phyloP scores from a whole-genome alignment of 2,329 filamentous ascomycete species.

The Colletotrichum viniferum region DNA sequence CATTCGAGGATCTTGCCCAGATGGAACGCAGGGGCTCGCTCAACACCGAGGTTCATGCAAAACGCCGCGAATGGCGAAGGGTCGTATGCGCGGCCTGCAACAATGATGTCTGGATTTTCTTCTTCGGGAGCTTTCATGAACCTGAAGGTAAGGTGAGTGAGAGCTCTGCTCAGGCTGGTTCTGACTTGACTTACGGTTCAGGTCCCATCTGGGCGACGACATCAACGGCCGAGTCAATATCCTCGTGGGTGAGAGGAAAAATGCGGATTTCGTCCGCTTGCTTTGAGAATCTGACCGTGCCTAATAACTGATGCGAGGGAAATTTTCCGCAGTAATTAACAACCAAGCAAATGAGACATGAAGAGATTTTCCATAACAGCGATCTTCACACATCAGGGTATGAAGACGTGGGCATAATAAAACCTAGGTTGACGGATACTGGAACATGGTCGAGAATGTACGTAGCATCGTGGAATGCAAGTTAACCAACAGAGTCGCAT shows the following conservation, averaged over 20 bases:
- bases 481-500: too few species aligned
- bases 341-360: too few species aligned
- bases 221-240: slow-evolving; percentile 36
- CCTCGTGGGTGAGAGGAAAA: slow-evolving; percentile 25
- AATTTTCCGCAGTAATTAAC: too few species aligned
- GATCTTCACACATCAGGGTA: too few species aligned
- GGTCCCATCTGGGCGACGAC: slow-evolving; percentile 52
- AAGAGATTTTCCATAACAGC: too few species aligned
- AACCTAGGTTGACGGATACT: too few species aligned
- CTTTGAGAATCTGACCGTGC: too few species aligned
- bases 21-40: slow-evolving; percentile 32
- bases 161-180: not conserved
- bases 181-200: slow-evolving; percentile 38
- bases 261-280: too few species aligned
- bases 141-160: slow-evolving; percentile 4
- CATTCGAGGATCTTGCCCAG: slow-evolving; percentile 64
- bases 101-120: slow-evolving; percentile 44
- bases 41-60: slow-evolving; percentile 11
- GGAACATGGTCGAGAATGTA: too few species aligned
- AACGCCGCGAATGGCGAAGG: slow-evolving; percentile 44
- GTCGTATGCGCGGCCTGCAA: slow-evolving; percentile 50
- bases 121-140: slow-evolving; percentile 41
- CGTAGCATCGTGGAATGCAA: too few species aligned
- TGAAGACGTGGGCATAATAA: too few species aligned
- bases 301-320: too few species aligned